Conservation (phyloP, 805 yeast genomes). For the Cyberlindnera xylosilytica region DNA sequence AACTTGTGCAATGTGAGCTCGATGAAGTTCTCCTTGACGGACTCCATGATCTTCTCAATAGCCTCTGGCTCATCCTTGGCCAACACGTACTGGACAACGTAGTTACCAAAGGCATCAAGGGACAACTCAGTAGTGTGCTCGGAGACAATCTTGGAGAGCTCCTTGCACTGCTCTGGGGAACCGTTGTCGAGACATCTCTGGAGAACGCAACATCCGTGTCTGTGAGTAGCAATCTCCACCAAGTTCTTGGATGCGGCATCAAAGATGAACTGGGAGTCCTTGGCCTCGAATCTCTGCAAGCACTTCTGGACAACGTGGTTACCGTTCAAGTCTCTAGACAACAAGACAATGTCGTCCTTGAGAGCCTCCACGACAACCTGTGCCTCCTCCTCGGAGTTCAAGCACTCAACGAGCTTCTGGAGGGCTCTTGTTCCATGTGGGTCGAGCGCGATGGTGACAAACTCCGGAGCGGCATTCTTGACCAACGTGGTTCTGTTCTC, state of each 20-base stretch:
- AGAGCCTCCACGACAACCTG: conserved; percentile 57
- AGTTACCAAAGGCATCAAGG: conserved; percentile 93
- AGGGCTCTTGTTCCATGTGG: conserved; percentile 97
- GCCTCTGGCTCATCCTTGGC: conserved; percentile 36
- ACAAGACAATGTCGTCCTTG: conserved; percentile 66
- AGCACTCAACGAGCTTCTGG: conserved; percentile 86
- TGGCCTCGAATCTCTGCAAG: conserved; percentile 62
- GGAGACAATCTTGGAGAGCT: conserved; percentile 66
- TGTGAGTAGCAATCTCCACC: conserved; percentile 83
- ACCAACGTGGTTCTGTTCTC: conserved; percentile 72
- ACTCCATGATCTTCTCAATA: conserved; percentile 32
- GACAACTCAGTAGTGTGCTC: conserved; percentile 66
- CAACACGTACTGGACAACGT: conserved; percentile 91
- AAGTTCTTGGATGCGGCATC: conserved; percentile 77
- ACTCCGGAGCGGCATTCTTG: conserved; percentile 65
- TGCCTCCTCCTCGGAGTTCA: conserved; percentile 69
- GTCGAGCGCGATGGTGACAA: conserved; percentile 79
- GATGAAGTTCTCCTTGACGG: conserved; percentile 32
- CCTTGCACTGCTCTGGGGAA: conserved; percentile 60
- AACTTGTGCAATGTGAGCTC: conserved; percentile 80
- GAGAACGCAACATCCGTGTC: conserved; percentile 96
- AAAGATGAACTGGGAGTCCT: conserved; percentile 83
- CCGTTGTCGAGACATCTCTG: conserved; percentile 96
- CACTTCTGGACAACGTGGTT: conserved; percentile 96
- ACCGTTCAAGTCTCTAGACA: conserved; percentile 90